These are phyloP conservation scores for Mycena metata DNA, from an alignment of 768 basidiomycete genomes.

Conservation along the genomic window DNA sequence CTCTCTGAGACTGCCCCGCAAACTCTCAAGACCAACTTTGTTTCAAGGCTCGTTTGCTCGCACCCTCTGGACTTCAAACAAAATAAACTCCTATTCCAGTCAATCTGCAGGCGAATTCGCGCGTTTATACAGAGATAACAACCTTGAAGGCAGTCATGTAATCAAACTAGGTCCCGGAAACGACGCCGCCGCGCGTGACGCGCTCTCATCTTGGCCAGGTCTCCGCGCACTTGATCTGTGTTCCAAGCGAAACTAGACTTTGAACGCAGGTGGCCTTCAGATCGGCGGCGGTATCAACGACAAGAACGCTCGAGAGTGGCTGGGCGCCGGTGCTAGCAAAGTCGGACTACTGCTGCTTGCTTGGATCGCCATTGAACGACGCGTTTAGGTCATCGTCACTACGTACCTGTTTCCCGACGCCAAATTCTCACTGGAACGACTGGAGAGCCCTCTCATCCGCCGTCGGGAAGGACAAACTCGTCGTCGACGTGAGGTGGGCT, in stretches of 20 bases:
- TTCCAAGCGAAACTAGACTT: slow-evolving; percentile 30
- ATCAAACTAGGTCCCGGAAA: slow-evolving; percentile 96
- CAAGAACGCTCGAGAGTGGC: slow-evolving; percentile 85
- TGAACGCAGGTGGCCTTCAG: slow-evolving; percentile 77
- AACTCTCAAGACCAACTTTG: slow-evolving; percentile 87
- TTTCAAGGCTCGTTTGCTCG: slow-evolving; percentile 75
- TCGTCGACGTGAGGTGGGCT: slow-evolving; percentile 94
- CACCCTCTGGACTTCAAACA: slow-evolving; percentile 17
- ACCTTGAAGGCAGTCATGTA: slow-evolving; percentile 90
- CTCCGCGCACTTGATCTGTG: slow-evolving; percentile 14
- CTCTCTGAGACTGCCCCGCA: slow-evolving; percentile 77
- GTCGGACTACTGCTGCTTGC: slow-evolving; percentile 47
- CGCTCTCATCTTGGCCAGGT: slow-evolving; percentile 89
- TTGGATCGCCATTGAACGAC: slow-evolving; percentile 7
- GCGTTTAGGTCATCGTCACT: slow-evolving; percentile 91
- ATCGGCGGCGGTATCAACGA: slow-evolving; percentile 94
- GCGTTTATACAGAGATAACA: slow-evolving; percentile 75
- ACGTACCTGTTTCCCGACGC: slow-evolving; percentile 93
- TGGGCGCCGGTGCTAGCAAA: slow-evolving; percentile 92
- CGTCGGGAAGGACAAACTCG: slow-evolving; percentile 88
- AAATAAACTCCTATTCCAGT: slow-evolving; percentile 53
- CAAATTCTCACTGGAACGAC: slow-evolving; percentile 80
- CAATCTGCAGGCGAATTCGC: slow-evolving; percentile 87
- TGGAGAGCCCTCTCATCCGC: slow-evolving; percentile 70
- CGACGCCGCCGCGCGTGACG: slow-evolving; percentile 88